Evolutionary conservation across 169 alveolate species (phyloP), one percentile per base, ranked within the genome.

Genomic region (Plasmodium inui): DNA sequence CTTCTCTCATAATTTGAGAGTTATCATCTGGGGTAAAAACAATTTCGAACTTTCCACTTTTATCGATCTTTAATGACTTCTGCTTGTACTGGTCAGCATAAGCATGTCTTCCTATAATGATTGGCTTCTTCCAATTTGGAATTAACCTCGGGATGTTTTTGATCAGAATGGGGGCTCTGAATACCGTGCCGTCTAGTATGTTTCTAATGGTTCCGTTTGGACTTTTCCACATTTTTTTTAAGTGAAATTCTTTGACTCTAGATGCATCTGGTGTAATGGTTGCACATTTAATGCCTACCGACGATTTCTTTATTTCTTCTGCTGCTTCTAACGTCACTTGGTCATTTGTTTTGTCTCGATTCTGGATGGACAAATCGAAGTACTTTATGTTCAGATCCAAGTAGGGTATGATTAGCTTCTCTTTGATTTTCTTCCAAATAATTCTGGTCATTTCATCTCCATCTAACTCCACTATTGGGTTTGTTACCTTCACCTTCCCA

Each of bases 201-300:
- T 98, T 98, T 93, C 99, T 95, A 93, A 98, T 98, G 19, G 99
- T 98, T 19, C 99, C 99, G 92, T 98, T 98, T 17, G 99, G 99
- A 17, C 98, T 96, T 82, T 97, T 96, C 98, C 99, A 98, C 99
- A 98, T 98, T 92, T 97, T 90, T 97, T 98, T 98, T 46, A 98
- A 97, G 70, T 95, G 95, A 96, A 98, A 98, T 84, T 98, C 99
- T 90, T 97, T 95, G 6, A 98, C 98, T 82, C 99, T 93, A 0
- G 99, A 99, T 84, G 98, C 99, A 92, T 98, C 99, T 5, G 99
- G 99, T 39, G 99, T 98, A 92, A 98, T 98, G 30, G 99, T 98
- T 37, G 99, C 99, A 83, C 99, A 98, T 91, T 98, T 98, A 50
- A 98, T 98, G 53, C 99, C 99, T 39, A 98, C 99, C 32, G 97